phyloP scores from a whole-genome alignment of 1,284 basidiomycete species.

The Pterulicium gracile region DNA sequence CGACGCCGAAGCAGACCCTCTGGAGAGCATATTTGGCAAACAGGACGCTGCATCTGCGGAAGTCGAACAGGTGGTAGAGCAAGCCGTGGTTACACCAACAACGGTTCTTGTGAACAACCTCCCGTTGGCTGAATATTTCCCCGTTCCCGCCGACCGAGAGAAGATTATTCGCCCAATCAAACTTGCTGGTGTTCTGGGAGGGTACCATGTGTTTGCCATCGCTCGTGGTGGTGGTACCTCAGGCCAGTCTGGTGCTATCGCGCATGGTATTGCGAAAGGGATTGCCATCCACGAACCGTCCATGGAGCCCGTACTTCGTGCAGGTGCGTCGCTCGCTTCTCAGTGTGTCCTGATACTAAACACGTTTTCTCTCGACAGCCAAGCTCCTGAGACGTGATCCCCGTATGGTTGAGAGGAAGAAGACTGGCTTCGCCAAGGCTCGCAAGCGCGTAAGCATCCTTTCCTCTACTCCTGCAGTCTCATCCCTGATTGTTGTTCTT shows the following conservation, averaged over 20 bases:
- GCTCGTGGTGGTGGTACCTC: conserved; percentile 83
- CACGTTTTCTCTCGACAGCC: conserved; percentile 40
- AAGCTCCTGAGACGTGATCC: conserved; percentile 87
- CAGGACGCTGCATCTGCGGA: conserved; percentile 8
- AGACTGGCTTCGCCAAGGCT: conserved; percentile 87
- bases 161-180: conserved; percentile 75
- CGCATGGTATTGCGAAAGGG: conserved; percentile 77
- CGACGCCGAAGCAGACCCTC: conserved; percentile 12
- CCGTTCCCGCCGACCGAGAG: conserved; percentile 69
- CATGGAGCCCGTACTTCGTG: conserved; percentile 54
- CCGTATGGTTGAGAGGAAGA: conserved; percentile 97
- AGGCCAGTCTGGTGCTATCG: conserved; percentile 87
- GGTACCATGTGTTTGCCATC: conserved; percentile 88
- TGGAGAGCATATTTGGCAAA: conserved; percentile 16
- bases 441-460: conserved; percentile 69
- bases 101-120: conserved; percentile 78
- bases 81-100: conserved; percentile 27
- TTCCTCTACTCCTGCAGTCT: conserved; percentile 5
- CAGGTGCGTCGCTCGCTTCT: conserved; percentile 38
- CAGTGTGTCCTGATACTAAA: neutral
- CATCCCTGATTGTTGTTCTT: conserved; percentile 10
- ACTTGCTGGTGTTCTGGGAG: conserved; percentile 77
- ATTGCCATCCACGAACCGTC: conserved; percentile 64
- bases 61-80: conserved; percentile 4
- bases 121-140: conserved; percentile 74